Conservation (phyloP, 2,329 filamentous ascomycete genomes). For the Aspergillus calidoustus region DNA sequence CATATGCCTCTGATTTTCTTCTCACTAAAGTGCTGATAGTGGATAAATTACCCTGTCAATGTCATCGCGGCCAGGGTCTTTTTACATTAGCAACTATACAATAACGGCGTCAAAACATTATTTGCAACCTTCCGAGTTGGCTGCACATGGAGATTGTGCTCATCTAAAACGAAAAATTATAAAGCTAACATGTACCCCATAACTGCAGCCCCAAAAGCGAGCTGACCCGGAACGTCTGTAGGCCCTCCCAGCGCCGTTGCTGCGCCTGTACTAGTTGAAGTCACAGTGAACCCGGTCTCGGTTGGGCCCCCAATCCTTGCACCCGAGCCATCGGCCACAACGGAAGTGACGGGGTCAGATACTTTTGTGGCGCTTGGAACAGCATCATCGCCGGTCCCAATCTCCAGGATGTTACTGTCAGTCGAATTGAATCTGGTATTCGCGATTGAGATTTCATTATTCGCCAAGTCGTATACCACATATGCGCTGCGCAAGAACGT, state of each 20-base stretch:
- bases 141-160: not conserved
- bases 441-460: conserved; percentile 65
- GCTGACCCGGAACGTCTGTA: conserved; percentile 22
- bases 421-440: conserved; percentile 65
- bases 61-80: not conserved
- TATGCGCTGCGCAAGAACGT: conserved; percentile 67
- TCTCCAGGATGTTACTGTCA: conserved; percentile 56
- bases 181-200: conserved; percentile 29
- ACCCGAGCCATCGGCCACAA: conserved; percentile 48
- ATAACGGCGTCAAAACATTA: no score
- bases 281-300: conserved; percentile 24
- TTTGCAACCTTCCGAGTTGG: not conserved
- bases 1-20: no score
- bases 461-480: conserved; percentile 64
- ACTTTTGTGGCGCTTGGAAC: conserved; percentile 61
- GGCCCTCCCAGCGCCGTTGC: conserved; percentile 12
- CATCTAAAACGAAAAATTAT: conserved; percentile 16
- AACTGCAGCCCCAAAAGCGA: conserved; percentile 30
- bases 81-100: not conserved
- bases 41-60: no score
- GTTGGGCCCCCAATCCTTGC: conserved; percentile 45
- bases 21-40: no score
- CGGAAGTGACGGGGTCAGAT: conserved; percentile 54
- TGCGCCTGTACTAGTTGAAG: conserved; percentile 25
- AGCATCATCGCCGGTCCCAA: conserved; percentile 52